Conservation (phyloP, 2,329 filamentous ascomycete species). For the Sporothrix pallida region DNA sequence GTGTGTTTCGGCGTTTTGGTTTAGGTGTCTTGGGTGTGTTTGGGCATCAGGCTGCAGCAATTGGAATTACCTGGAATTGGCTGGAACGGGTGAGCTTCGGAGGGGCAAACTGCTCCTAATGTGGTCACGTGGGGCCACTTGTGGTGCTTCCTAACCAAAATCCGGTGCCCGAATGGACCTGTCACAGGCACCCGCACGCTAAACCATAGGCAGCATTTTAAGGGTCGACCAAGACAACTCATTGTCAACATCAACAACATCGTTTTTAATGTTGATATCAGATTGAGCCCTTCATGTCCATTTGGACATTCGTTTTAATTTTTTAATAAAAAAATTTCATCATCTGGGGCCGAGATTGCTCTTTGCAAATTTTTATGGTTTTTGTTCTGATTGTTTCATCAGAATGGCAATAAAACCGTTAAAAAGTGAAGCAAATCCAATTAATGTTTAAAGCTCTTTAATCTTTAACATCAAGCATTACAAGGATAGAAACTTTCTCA, state of each 20-base stretch:
- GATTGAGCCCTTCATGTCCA: neutral
- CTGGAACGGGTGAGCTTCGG: constrained; percentile 7
- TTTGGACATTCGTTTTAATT: neutral
- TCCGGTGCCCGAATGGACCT: neutral
- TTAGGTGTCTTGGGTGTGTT: constrained; percentile 9
- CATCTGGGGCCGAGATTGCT: neutral
- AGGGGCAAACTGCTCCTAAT: neutral
- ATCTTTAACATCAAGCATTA: too few species aligned
- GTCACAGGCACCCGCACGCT: neutral
- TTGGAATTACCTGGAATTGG: constrained; percentile 21
- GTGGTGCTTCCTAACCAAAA: too few species aligned
- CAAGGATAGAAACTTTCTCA: too few species aligned
- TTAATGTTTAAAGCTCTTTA: too few species aligned
- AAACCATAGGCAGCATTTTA: neutral
- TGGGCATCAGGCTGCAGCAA: constrained; percentile 20
- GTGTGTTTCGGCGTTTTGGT: neutral
- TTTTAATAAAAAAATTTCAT: neutral
- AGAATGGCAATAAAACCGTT: too few species aligned
- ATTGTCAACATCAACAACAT: neutral
- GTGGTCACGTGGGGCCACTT: neutral
- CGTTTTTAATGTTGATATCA: neutral
- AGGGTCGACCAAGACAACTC: neutral
- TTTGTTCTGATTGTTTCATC: too few species aligned
- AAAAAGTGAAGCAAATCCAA: too few species aligned
- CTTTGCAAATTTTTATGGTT: too few species aligned